Percentiles rank a stretch among this genome's conserved stretches.
phyloP scores from a whole-genome alignment of 192 early-diverging fungal species.

The Gamsiella multidivaricata region DNA sequence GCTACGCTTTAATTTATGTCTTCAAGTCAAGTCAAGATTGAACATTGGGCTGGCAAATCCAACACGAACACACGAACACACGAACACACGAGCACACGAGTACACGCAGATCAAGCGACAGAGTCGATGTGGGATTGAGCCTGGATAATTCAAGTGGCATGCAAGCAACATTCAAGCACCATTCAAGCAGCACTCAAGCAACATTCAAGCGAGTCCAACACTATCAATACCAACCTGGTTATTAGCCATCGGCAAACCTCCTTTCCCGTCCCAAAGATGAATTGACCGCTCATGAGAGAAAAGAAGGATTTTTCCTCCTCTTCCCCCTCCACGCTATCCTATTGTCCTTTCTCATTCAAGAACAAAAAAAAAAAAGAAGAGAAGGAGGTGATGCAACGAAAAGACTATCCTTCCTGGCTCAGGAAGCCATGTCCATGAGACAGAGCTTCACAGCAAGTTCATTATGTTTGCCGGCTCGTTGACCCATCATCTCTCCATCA shows the following conservation, averaged over 20 bases:
- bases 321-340: no score
- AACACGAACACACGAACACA: no score
- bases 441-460: background rate
- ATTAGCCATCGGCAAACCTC: no score
- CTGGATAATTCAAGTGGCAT: conserved; percentile 9
- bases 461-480: no score
- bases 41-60: background rate
- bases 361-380: background rate
- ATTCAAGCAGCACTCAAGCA: no score
- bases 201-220: no score
- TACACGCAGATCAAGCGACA: conserved; percentile 11
- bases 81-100: no score
- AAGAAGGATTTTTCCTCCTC: background rate
- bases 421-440: background rate
- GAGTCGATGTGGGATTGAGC: conserved; percentile 2
- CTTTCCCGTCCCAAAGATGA: no score
- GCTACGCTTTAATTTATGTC: background rate
- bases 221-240: no score
- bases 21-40: conserved; percentile 12
- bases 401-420: background rate
- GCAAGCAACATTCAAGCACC: background rate
- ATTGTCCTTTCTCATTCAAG: no score
- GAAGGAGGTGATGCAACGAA: background rate
- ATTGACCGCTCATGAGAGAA: no score
- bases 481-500: background rate